phyloP scores from a whole-genome alignment of 805 yeast species.

The Saccharomycopsis synnaedendra region DNA sequence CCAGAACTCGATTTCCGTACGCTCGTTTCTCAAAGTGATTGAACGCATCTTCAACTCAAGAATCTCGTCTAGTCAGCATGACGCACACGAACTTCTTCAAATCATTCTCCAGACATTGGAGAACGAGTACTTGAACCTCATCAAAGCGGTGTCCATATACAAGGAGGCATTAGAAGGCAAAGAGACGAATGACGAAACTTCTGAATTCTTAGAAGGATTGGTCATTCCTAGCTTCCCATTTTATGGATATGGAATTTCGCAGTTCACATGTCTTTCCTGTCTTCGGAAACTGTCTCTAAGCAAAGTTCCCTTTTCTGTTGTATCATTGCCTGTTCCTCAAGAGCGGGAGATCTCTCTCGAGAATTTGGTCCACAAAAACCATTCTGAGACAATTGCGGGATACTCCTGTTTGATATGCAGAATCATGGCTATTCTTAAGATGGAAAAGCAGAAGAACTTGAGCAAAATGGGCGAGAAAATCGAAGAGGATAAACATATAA shows the following conservation, averaged over 20 bases:
- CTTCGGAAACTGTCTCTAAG: constrained; percentile 45
- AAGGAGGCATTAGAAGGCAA: constrained; percentile 18
- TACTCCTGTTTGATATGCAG: constrained; percentile 75
- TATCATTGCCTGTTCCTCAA: constrained; percentile 71
- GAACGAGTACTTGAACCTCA: constrained; percentile 41
- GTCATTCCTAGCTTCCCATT: constrained; percentile 61
- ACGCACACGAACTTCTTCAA: constrained; percentile 89
- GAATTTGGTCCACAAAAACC: constrained; percentile 42
- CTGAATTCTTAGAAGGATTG: constrained; percentile 2
- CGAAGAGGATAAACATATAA: constrained; percentile 25
- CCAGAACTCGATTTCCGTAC: constrained; percentile 51
- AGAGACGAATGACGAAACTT: neutral
- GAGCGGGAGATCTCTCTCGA: constrained; percentile 33
- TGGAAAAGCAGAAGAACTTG: constrained; percentile 21
- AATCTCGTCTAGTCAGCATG: constrained; percentile 78
- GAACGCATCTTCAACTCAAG: constrained; percentile 64
- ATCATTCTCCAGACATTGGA: constrained; percentile 68
- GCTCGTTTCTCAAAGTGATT: constrained; percentile 66
- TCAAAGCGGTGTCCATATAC: constrained; percentile 4
- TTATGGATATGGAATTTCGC: constrained; percentile 52
- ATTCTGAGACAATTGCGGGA: constrained; percentile 60
- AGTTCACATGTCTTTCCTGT: constrained; percentile 62
- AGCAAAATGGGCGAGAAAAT: constrained; percentile 12
- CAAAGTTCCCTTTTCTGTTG: constrained; percentile 44
- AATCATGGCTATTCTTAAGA: constrained; percentile 29